Percentiles rank a stretch among this genome's conserved stretches.
Evolutionary conservation across 345 rosid genomes (phyloP).

Genomic region (Turritis glabra): DNA sequence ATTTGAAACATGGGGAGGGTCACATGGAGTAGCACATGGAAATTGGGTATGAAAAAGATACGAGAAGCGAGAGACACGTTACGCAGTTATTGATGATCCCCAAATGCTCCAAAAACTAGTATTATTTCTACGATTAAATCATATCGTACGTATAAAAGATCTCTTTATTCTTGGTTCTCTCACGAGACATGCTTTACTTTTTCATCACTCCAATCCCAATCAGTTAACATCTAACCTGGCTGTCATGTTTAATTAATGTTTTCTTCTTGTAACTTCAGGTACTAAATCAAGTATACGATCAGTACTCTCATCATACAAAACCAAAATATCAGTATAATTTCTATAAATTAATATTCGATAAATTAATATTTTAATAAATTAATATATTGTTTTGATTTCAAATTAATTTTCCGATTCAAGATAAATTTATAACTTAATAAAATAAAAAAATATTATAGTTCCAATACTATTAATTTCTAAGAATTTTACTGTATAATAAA

Average conservation of each 20-base stretch:
- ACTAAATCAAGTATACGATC: constrained; percentile 26
- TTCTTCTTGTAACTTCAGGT: constrained; percentile 11
- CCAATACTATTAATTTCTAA: no score
- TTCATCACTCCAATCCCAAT: constrained; percentile 40
- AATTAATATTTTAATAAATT: no score
- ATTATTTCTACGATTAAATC: neutral
- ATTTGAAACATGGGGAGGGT: constrained; percentile 27
- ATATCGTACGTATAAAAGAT: neutral
- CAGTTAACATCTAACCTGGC: constrained; percentile 24
- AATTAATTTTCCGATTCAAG: no score
- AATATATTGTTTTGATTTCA: no score
- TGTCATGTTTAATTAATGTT: constrained; percentile 17
- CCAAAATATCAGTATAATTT: no score
- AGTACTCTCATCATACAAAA: constrained; percentile 12
- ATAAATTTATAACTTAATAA: no score
- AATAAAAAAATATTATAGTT: no score
- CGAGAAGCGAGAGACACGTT: constrained; percentile 45
- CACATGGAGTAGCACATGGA: constrained; percentile 49
- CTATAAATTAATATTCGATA: no score
- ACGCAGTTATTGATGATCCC: constrained; percentile 36
- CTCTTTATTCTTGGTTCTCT: constrained; percentile 28
- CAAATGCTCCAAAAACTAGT: neutral
- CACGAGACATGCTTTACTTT: constrained; percentile 46
- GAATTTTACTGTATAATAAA: no score
- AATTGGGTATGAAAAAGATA: constrained; percentile 36